Evolutionary conservation across 306 rosid genomes (phyloP).

Genomic region (Fagus sylvatica): DNA sequence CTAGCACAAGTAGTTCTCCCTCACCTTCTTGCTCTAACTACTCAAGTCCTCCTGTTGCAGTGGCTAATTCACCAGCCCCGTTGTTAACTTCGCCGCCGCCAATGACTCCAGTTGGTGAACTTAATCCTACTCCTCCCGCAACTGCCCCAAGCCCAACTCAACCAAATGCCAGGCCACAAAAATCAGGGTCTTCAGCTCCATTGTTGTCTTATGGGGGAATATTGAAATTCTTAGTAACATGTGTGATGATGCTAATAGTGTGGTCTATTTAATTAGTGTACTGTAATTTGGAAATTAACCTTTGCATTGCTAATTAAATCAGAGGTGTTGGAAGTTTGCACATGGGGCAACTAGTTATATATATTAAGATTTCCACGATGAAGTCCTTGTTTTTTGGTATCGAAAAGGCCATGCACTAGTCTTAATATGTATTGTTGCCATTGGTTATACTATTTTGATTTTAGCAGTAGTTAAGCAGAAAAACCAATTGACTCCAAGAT

Average conservation of each 20-base stretch:
- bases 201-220: not conserved
- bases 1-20: constrained; percentile 13
- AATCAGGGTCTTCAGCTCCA: constrained; percentile 36
- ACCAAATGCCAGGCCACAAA: constrained; percentile 17
- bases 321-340: not conserved
- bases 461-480: too few species aligned
- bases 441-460: too few species aligned
- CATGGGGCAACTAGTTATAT: too few species aligned
- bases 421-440: too few species aligned
- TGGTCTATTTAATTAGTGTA: not conserved
- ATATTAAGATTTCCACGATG: too few species aligned
- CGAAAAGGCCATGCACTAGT: too few species aligned
- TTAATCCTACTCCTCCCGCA: constrained; percentile 21
- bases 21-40: constrained; percentile 25
- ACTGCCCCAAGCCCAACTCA: constrained; percentile 20
- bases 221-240: not conserved
- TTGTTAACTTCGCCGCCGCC: not conserved
- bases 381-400: too few species aligned
- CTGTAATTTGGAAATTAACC: not conserved
- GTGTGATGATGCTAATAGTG: not conserved
- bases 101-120: not conserved
- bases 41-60: constrained; percentile 16
- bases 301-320: not conserved
- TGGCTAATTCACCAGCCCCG: constrained; percentile 22
- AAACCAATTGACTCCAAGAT: too few species aligned